Evolutionary conservation across 345 rosid genomes (phyloP).

Genomic region (Diplotaxis tenuifolia): DNA sequence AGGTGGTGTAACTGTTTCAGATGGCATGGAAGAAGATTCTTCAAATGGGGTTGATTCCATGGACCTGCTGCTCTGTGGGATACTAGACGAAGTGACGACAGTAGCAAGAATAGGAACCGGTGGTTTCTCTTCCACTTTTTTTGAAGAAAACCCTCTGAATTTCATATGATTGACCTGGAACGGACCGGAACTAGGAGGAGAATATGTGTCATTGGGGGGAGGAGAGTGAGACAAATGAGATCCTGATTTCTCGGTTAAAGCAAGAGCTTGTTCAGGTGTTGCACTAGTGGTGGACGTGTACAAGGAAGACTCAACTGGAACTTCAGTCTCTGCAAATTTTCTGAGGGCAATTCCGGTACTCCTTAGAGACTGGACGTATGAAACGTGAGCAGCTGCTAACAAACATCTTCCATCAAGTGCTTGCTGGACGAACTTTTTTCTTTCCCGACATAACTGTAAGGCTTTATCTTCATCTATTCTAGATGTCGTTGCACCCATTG

Average conservation of each 20-base stretch:
- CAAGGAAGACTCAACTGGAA: slow-evolving; percentile 64
- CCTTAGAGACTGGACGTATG: slow-evolving; percentile 67
- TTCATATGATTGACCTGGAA: slow-evolving; percentile 67
- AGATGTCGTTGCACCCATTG: slow-evolving; percentile 73
- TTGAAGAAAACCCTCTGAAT: slow-evolving; percentile 57
- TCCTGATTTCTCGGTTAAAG: slow-evolving; percentile 55
- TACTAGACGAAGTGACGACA: slow-evolving; percentile 53
- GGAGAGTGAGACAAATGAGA: slow-evolving; percentile 66
- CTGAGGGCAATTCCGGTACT: slow-evolving; percentile 71
- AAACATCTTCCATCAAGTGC: slow-evolving; percentile 93
- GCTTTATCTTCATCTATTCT: slow-evolving; percentile 83
- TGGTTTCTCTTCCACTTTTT: slow-evolving; percentile 72
- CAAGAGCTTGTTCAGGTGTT: slow-evolving; percentile 74
- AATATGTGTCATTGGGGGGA: slow-evolving; percentile 58
- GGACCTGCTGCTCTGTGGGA: slow-evolving; percentile 44
- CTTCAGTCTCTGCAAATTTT: slow-evolving; percentile 80
- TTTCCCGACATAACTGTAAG: slow-evolving; percentile 80
- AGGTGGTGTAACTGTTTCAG: slow-evolving; percentile 51
- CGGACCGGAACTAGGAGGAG: slow-evolving; percentile 55
- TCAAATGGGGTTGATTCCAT: slow-evolving; percentile 49
- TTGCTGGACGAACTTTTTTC: slow-evolving; percentile 79
- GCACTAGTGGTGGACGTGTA: slow-evolving; percentile 78
- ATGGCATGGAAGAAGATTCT: slow-evolving; percentile 45
- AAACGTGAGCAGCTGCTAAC: slow-evolving; percentile 73
- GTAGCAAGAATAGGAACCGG: slow-evolving; percentile 48